Evolutionary conservation across 331 rosid species (phyloP).

Genomic region (Pyracantha coccinea): DNA sequence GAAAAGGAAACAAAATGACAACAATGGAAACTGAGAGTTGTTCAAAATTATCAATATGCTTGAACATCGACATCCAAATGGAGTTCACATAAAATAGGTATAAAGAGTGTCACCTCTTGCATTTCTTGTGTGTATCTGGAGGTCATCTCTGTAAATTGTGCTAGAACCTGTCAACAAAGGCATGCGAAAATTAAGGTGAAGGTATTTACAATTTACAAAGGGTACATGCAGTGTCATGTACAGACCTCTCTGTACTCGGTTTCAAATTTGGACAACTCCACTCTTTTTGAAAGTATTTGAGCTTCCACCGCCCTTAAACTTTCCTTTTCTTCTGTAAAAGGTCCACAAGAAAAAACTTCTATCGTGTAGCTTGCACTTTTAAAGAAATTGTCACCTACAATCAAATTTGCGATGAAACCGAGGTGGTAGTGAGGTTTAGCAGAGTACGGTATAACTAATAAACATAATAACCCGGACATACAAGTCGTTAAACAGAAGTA

Average conservation of each 20-base stretch:
- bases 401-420: constrained; percentile 4
- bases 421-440: constrained; percentile 4
- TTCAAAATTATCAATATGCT: neutral
- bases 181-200: constrained; percentile 10
- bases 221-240: constrained; percentile 6
- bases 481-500: neutral
- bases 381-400: constrained; percentile 93
- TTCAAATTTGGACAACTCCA: constrained; percentile 89
- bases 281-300: constrained; percentile 80
- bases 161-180: constrained; percentile 57
- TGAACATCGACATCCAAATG: neutral
- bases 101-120: constrained; percentile 51
- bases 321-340: constrained; percentile 74
- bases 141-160: constrained; percentile 96
- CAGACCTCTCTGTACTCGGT: constrained; percentile 90
- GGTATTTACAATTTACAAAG: neutral
- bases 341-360: constrained; percentile 76
- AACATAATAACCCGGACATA: constrained; percentile 7
- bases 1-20: neutral
- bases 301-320: constrained; percentile 66
- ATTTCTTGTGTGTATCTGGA: constrained; percentile 89
- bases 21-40: neutral
- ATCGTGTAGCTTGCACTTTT: constrained; percentile 91
- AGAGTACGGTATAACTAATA: constrained; percentile 9
- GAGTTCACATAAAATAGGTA: neutral